These are phyloP conservation scores for Candida saitoana DNA, from an alignment of 805 yeast genomes.

Conservation along the genomic window DNA sequence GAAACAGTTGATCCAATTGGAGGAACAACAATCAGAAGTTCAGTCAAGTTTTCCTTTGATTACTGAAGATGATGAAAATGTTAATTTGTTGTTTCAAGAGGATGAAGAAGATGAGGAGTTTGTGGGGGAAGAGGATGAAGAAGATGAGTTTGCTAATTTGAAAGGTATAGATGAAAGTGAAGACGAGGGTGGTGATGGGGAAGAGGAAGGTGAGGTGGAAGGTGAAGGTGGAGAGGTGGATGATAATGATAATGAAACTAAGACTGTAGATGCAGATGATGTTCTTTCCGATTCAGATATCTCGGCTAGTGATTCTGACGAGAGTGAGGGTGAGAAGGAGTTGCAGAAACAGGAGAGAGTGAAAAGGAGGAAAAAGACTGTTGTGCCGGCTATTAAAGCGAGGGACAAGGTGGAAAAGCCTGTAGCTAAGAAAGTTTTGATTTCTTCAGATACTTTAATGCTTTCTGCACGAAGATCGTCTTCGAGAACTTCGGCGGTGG, in stretches of 20 bases:
- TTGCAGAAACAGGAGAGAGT: conserved; percentile 43
- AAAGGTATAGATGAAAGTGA: conserved; percentile 14
- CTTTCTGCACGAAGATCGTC: conserved; percentile 62
- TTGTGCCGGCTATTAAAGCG: conserved; percentile 32
- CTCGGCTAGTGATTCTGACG: conserved; percentile 50
- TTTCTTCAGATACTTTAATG: conserved; percentile 49
- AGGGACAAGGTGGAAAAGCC: conserved; percentile 20
- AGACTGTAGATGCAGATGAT: conserved; percentile 39
- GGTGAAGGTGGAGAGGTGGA: conserved; percentile 13
- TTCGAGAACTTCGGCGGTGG: conserved; percentile 70
- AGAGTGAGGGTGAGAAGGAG: conserved; percentile 67
- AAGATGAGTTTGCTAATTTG: conserved; percentile 14
- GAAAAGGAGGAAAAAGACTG: conserved; percentile 24
- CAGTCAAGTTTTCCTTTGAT: conserved; percentile 18
- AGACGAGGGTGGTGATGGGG: conserved; percentile 11
- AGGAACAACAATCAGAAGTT: conserved; percentile 44
- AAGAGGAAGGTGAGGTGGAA: conserved; percentile 14
- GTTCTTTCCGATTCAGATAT: conserved; percentile 55
- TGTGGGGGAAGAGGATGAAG: conserved; percentile 22
- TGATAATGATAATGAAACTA: conserved; percentile 13
- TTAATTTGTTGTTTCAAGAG: conserved; percentile 64
- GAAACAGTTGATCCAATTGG: conserved; percentile 67
- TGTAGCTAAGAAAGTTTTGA: conserved; percentile 25
- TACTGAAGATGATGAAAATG: conserved; percentile 72
- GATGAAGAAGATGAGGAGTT: conserved; percentile 32